phyloP scores from a whole-genome alignment of 352 stramenopile genomes.

The Pythium aphanidermatum region DNA sequence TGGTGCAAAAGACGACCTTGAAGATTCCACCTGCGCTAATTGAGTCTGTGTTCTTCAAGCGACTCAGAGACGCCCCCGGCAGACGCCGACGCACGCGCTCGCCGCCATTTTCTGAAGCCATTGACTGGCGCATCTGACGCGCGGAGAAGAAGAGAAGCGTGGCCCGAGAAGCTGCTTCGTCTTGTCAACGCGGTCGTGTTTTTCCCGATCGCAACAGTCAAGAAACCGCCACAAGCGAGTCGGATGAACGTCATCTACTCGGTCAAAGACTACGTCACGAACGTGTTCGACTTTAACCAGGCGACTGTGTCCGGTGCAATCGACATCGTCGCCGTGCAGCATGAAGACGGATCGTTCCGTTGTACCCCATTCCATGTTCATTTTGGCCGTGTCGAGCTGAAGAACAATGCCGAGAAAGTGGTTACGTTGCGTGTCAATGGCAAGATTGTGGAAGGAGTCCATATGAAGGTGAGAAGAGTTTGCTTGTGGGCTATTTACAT shows the following conservation, averaged over 20 bases:
- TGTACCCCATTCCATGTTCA: conserved; percentile 83
- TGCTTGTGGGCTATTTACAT: too few relatives aligned
- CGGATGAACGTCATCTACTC: conserved; percentile 84
- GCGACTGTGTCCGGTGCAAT: conserved; percentile 63
- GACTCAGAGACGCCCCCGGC: too few relatives aligned
- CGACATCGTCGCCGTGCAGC: conserved; percentile 79
- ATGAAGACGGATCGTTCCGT: conserved; percentile 46
- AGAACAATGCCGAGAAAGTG: conserved; percentile 15
- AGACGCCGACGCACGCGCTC: too few relatives aligned
- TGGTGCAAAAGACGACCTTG: too few relatives aligned
- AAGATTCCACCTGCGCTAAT: too few relatives aligned
- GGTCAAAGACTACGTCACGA: conserved; percentile 83
- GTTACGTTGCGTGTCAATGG: conserved; percentile 37
- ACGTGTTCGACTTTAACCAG: conserved; percentile 65
- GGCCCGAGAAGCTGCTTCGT: too few relatives aligned
- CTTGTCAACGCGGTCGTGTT: too few relatives aligned
- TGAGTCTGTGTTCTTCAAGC: too few relatives aligned
- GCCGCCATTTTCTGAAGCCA: too few relatives aligned
- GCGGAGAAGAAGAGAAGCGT: too few relatives aligned
- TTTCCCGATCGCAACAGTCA: too few relatives aligned
- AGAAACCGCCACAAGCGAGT: background rate
- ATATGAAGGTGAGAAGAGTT: conserved; percentile 58
- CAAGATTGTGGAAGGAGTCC: conserved; percentile 33
- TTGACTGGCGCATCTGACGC: too few relatives aligned
- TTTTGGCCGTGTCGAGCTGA: conserved; percentile 54